Evolutionary conservation across 768 basidiomycete species (phyloP).

Genomic region (Naganishia randhawae): DNA sequence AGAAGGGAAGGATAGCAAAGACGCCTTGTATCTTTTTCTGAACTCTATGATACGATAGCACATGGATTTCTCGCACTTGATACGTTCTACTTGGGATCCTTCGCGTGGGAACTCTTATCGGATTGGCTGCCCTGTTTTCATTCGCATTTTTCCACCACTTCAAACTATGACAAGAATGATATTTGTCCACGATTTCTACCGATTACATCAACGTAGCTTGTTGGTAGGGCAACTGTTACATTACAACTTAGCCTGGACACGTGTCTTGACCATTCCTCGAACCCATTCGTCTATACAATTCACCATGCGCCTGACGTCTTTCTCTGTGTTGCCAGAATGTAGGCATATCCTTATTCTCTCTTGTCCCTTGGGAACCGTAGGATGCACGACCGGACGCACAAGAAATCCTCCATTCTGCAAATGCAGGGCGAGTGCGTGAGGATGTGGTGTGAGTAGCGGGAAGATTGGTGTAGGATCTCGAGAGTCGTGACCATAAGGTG

Average conservation of each 20-base stretch:
- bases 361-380: constrained; percentile 81
- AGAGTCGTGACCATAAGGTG: constrained; percentile 20
- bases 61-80: constrained; percentile 14
- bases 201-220: not conserved
- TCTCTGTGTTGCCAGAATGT: constrained; percentile 67
- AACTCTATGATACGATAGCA: constrained; percentile 26
- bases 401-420: constrained; percentile 54
- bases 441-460: constrained; percentile 72
- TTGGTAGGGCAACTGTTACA: not conserved
- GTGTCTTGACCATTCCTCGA: not conserved
- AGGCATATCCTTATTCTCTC: constrained; percentile 86
- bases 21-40: constrained; percentile 26
- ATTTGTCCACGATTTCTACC: too few relatives aligned
- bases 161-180: too few relatives aligned
- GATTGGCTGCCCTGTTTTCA: too few relatives aligned
- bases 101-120: not conserved
- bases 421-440: constrained; percentile 69
- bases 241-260: constrained; percentile 7
- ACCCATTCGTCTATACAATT: constrained; percentile 53
- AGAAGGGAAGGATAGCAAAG: constrained; percentile 23
- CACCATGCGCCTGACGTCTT: constrained; percentile 63
- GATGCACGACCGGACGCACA: constrained; percentile 55
- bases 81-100: not conserved
- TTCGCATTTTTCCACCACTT: too few relatives aligned
- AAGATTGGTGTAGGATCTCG: constrained; percentile 68